These are phyloP conservation scores for Beauveria brongniartii DNA, from an alignment of 2,329 filamentous ascomycete species.

Conservation along the genomic window DNA sequence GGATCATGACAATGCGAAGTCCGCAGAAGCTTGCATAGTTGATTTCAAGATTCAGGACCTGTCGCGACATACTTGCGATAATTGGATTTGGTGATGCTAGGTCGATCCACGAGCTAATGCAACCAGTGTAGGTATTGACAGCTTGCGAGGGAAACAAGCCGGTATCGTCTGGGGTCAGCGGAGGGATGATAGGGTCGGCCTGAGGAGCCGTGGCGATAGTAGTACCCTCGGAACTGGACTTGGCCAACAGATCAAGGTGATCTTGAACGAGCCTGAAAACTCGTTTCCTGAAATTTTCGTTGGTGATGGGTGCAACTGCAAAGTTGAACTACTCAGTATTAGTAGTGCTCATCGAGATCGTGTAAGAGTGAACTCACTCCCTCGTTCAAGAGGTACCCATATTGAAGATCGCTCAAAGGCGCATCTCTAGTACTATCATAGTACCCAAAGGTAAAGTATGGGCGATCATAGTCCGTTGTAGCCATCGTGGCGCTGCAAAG, in stretches of 20 bases:
- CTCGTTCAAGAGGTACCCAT: conserved; percentile 58
- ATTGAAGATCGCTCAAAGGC: conserved; percentile 55
- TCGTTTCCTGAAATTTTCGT: conserved; percentile 59
- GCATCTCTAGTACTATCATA: conserved; percentile 58
- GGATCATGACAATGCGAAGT: conserved; percentile 71
- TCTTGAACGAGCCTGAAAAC: conserved; percentile 54
- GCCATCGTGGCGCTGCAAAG: neutral
- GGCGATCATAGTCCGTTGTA: conserved; percentile 21
- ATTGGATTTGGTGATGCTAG: conserved; percentile 74
- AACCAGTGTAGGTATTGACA: conserved; percentile 67
- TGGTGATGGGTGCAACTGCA: conserved; percentile 72
- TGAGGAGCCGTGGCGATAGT: conserved; percentile 37
- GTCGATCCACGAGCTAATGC: conserved; percentile 89
- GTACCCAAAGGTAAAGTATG: conserved; percentile 63
- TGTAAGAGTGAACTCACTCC: conserved; percentile 45
- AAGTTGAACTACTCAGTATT: conserved; percentile 59
- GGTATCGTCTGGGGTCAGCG: conserved; percentile 74
- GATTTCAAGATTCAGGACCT: conserved; percentile 83
- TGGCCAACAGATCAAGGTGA: conserved; percentile 42
- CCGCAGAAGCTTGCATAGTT: conserved; percentile 96
- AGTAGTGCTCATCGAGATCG: conserved; percentile 13
- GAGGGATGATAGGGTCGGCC: conserved; percentile 51
- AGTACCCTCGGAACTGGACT: conserved; percentile 28
- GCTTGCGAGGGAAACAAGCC: conserved; percentile 59
- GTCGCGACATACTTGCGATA: conserved; percentile 77